These are phyloP conservation scores for Calonectria naviculata DNA, from an alignment of 2,329 filamentous ascomycete genomes.

Conservation along the genomic window DNA sequence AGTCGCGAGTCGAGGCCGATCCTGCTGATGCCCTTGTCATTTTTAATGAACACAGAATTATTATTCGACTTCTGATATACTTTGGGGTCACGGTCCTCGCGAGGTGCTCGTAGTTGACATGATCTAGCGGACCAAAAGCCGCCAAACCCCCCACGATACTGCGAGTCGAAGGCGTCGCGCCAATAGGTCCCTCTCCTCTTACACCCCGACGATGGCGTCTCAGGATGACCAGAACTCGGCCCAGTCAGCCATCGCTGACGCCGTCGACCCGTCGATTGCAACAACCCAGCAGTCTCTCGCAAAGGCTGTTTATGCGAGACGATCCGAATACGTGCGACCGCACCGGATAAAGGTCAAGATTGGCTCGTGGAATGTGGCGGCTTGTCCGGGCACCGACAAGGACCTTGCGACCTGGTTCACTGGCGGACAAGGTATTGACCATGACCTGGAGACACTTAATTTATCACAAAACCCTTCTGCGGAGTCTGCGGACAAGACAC, in stretches of 20 bases:
- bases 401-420: conserved; percentile 93
- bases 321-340: conserved; percentile 81
- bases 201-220: conserved; percentile 38
- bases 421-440: conserved; percentile 76
- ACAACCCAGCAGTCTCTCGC: conserved; percentile 69
- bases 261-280: conserved; percentile 52
- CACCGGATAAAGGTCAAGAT: conserved; percentile 86
- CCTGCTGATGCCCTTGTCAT: not conserved
- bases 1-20: not conserved
- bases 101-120: conserved; percentile 37
- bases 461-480: conserved; percentile 53
- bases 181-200: conserved; percentile 25
- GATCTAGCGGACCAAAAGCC: conserved; percentile 47
- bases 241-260: conserved; percentile 52
- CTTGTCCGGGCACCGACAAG: conserved; percentile 84
- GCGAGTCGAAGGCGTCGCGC: conserved; percentile 37
- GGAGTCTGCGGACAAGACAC: conserved; percentile 46
- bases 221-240: conserved; percentile 43
- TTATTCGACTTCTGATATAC: conserved; percentile 24
- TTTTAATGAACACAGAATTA: conserved; percentile 5
- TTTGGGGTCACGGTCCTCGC: not conserved
- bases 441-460: conserved; percentile 67
- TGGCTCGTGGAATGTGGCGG: conserved; percentile 95
- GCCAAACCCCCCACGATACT: conserved; percentile 34
- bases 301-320: conserved; percentile 75